Evolutionary conservation across 768 basidiomycete genomes (phyloP).

Genomic region (Boletus rex-veris): DNA sequence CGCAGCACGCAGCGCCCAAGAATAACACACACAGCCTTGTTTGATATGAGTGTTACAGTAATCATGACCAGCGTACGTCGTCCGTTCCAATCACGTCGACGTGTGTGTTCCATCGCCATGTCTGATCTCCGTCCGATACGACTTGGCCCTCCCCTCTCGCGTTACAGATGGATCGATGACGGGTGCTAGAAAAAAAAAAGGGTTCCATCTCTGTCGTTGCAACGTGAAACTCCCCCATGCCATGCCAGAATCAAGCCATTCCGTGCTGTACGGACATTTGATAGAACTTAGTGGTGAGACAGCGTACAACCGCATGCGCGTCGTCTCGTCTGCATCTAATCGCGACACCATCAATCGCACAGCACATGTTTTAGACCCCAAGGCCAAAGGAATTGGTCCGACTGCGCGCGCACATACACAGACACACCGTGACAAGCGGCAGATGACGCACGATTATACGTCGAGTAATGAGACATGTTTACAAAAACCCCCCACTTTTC

Average conservation of each 20-base stretch:
- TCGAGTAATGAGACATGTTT: conserved; percentile 9
- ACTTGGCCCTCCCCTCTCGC: neutral
- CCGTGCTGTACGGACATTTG: neutral
- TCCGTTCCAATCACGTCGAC: neutral
- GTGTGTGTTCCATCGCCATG: conserved; percentile 2
- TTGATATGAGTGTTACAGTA: no score
- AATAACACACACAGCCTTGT: no score
- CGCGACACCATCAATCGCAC: neutral
- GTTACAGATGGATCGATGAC: conserved; percentile 5
- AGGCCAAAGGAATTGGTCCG: neutral
- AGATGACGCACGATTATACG: neutral
- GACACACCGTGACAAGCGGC: conserved; percentile 11
- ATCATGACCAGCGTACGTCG: neutral
- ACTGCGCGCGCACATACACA: neutral
- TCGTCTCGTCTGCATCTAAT: neutral
- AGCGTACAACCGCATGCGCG: no score
- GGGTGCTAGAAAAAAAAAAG: neutral
- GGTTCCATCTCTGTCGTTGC: neutral
- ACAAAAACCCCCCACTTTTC: conserved; percentile 63
- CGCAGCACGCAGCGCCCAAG: no score
- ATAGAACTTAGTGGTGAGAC: neutral
- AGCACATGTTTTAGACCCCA: neutral
- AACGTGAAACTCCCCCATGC: conserved; percentile 15
- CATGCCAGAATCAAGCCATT: neutral
- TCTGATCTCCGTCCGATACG: neutral